phyloP scores from a whole-genome alignment of 2,329 filamentous ascomycete species.

The Polytolypa hystricis region DNA sequence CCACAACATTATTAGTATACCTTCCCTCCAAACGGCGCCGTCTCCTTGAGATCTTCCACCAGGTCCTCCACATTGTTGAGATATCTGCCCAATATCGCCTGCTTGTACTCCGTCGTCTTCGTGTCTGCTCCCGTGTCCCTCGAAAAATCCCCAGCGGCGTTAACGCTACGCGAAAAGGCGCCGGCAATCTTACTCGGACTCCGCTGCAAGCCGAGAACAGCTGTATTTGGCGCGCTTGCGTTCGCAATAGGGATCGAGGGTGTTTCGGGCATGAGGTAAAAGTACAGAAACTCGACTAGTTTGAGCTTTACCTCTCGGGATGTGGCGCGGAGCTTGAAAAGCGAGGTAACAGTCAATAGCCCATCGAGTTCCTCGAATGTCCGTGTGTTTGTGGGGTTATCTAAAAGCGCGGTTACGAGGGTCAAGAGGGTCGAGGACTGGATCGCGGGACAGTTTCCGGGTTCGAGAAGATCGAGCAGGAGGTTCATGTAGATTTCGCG shows the following conservation, averaged over 20 bases:
- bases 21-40: slow-evolving; percentile 57
- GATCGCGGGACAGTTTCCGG: slow-evolving; percentile 80
- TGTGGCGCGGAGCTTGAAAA: slow-evolving; percentile 83
- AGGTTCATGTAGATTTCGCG: slow-evolving; percentile 94
- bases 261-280: slow-evolving; percentile 93
- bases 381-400: slow-evolving; percentile 76
- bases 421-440: slow-evolving; percentile 84
- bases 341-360: slow-evolving; percentile 76
- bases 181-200: slow-evolving; percentile 58
- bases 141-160: slow-evolving; percentile 21
- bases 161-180: slow-evolving; percentile 39
- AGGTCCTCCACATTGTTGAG: slow-evolving; percentile 74
- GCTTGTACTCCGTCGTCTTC: slow-evolving; percentile 71
- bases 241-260: slow-evolving; percentile 23
- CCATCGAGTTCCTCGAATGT: slow-evolving; percentile 89
- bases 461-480: slow-evolving; percentile 86
- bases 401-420: slow-evolving; percentile 78
- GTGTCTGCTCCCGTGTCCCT: slow-evolving; percentile 28
- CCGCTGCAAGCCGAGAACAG: slow-evolving; percentile 45
- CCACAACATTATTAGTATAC: no score
- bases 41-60: slow-evolving; percentile 71
- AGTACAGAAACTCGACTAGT: slow-evolving; percentile 95
- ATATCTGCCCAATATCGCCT: slow-evolving; percentile 63
- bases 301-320: slow-evolving; percentile 85
- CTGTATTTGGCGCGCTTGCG: slow-evolving; percentile 27